Conservation (phyloP, 306 rosid genomes). For the Cucurbita moschata region DNA sequence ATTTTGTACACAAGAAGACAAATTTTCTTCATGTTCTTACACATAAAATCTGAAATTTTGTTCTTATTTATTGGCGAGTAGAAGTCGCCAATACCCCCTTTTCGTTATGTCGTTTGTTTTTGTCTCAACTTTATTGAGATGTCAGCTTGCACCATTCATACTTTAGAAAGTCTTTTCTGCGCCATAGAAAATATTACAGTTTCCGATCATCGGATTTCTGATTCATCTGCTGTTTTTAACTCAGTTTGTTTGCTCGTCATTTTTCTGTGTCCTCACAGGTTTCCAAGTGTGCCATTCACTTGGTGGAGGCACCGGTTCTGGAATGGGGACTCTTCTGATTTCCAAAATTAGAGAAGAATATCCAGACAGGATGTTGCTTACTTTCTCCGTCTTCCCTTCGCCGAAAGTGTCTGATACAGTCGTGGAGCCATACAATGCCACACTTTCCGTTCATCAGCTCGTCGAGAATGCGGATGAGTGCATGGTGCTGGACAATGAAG, state of each 20-base stretch:
- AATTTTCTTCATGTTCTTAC: neutral
- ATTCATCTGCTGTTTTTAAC: neutral
- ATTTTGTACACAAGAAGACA: neutral
- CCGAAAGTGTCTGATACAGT: neutral
- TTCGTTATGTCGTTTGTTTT: neutral
- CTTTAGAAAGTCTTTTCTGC: neutral
- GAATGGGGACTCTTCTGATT: neutral
- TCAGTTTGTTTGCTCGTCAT: neutral
- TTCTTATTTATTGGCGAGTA: neutral
- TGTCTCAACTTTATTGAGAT: neutral
- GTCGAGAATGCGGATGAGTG: neutral
- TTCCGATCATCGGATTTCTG: neutral
- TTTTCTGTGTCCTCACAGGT: neutral
- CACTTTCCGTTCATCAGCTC: neutral
- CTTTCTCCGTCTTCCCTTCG: neutral
- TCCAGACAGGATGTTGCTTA: neutral
- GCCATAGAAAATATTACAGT: neutral
- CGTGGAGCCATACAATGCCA: neutral
- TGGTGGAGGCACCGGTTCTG: conserved; percentile 2
- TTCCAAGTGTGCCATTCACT: conserved; percentile 2
- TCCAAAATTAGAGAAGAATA: neutral
- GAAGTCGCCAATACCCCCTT: neutral
- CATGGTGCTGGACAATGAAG: conserved; percentile 2
- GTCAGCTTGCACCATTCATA: neutral
- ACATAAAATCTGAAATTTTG: neutral